phyloP scores from a whole-genome alignment of 352 stramenopile genomes.

The Phytophthora colocasiae region DNA sequence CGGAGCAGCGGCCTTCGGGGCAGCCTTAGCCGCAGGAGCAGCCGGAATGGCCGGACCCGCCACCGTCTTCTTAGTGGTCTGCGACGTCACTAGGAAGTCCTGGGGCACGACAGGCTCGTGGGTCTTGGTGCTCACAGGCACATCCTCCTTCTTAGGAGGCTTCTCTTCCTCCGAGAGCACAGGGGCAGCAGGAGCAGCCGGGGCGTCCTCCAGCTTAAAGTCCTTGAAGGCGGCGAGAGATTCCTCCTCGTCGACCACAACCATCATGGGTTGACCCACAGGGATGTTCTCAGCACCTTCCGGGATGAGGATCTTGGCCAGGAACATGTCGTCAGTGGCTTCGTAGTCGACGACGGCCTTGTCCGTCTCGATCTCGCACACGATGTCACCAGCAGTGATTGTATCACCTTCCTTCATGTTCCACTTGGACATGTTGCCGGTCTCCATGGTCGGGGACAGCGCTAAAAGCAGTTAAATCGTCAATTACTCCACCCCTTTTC shows the following conservation, averaged over 20 bases:
- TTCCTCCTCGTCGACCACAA: slow-evolving; percentile 93
- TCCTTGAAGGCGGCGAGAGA: slow-evolving; percentile 73
- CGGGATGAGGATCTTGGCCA: slow-evolving; percentile 96
- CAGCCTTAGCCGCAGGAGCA: slow-evolving; percentile 40
- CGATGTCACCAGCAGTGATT: slow-evolving; percentile 94
- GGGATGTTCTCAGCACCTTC: slow-evolving; percentile 91
- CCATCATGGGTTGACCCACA: slow-evolving; percentile 95
- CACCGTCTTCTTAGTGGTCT: slow-evolving; percentile 63
- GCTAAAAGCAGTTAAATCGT: slow-evolving; percentile 46
- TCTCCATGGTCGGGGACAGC: slow-evolving; percentile 98
- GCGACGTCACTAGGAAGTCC: slow-evolving; percentile 74
- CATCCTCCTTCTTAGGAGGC: slow-evolving; percentile 75
- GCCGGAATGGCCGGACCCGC: slow-evolving; percentile 50
- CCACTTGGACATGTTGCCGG: slow-evolving; percentile 96
- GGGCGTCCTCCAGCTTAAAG: slow-evolving; percentile 73
- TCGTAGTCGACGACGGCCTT: slow-evolving; percentile 99
- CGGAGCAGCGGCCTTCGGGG: slow-evolving; percentile 31
- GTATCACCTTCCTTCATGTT: slow-evolving; percentile 92
- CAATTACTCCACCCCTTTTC: neutral
- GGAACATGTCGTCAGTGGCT: slow-evolving; percentile 96
- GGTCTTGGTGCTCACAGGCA: slow-evolving; percentile 51
- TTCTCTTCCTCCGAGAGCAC: slow-evolving; percentile 67
- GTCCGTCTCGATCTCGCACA: slow-evolving; percentile 99
- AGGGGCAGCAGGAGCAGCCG: slow-evolving; percentile 38
- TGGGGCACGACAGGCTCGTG: slow-evolving; percentile 58